A percentile compares a stretch with the other conserved stretches of the same genome.
Evolutionary conservation across 495 filamentous ascomycete genomes (phyloP).

Genomic region (Xylaria flabelliformis): DNA sequence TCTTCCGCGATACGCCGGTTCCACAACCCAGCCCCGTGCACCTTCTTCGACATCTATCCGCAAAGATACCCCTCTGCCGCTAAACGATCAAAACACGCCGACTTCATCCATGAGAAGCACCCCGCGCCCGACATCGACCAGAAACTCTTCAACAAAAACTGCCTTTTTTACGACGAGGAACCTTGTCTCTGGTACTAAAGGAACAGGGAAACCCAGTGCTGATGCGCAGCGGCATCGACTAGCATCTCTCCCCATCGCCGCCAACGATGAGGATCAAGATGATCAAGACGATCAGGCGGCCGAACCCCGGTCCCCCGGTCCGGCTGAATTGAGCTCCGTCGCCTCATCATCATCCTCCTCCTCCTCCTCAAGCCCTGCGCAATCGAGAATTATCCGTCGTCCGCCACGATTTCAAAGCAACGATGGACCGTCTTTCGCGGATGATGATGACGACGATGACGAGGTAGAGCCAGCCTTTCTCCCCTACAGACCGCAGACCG

Average conservation of each 20-base stretch:
- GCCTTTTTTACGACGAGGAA: constrained; percentile 50
- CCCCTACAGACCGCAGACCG: constrained; percentile 56
- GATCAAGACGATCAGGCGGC: constrained; percentile 31
- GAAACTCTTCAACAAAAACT: constrained; percentile 66
- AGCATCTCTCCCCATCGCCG: constrained; percentile 43
- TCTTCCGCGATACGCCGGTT: constrained; percentile 63
- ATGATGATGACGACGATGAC: constrained; percentile 62
- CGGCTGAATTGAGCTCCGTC: constrained; percentile 44
- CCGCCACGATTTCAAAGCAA: constrained; percentile 59
- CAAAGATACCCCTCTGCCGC: constrained; percentile 63
- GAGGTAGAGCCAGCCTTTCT: constrained; percentile 75
- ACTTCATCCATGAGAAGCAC: constrained; percentile 46
- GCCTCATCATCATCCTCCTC: constrained; percentile 54
- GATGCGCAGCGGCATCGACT: constrained; percentile 41
- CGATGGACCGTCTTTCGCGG: constrained; percentile 40
- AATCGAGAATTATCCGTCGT: constrained; percentile 62
- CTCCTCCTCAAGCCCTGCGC: constrained; percentile 51
- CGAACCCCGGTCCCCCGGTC: constrained; percentile 43
- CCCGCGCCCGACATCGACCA: constrained; percentile 51
- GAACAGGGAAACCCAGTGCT: constrained; percentile 30
- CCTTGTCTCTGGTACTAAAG: constrained; percentile 33
- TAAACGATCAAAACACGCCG: constrained; percentile 51
- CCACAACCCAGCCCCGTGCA: constrained; percentile 59
- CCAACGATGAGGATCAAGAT: constrained; percentile 32
- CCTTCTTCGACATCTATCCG: constrained; percentile 69